Evolutionary conservation across 2,329 filamentous ascomycete species (phyloP).

Genomic region (Penicillium sp.): DNA sequence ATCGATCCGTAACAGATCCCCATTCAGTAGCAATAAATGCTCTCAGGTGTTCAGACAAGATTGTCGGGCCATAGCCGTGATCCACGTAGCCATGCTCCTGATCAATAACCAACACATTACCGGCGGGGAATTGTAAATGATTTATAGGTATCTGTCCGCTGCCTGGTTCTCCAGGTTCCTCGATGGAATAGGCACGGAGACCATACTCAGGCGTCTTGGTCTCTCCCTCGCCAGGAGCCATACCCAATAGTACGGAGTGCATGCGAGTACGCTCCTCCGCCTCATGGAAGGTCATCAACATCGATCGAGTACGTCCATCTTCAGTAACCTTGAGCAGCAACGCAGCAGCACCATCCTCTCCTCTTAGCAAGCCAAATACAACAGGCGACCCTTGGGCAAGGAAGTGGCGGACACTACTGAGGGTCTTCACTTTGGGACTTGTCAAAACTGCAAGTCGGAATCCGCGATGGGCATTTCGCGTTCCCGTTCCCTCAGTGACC

Average conservation of each 20-base stretch:
- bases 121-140: constrained; percentile 43
- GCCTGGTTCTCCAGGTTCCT: constrained; percentile 47
- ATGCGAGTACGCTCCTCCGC: constrained; percentile 71
- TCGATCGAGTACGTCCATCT: constrained; percentile 67
- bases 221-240: constrained; percentile 69
- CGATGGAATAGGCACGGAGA: constrained; percentile 68
- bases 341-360: constrained; percentile 70
- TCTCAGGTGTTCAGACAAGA: constrained; percentile 76
- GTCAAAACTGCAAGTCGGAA: constrained; percentile 80
- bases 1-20: constrained; percentile 78
- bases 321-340: constrained; percentile 73
- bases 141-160: constrained; percentile 33
- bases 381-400: constrained; percentile 69
- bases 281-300: constrained; percentile 78
- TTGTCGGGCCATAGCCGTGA: constrained; percentile 65
- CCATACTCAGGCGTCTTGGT: constrained; percentile 71
- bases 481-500: constrained; percentile 73
- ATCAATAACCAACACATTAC: constrained; percentile 66
- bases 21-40: constrained; percentile 75
- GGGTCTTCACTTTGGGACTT: constrained; percentile 73
- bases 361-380: constrained; percentile 76
- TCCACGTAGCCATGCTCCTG: constrained; percentile 61
- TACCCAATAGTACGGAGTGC: constrained; percentile 74
- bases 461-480: constrained; percentile 74
- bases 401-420: constrained; percentile 75